phyloP scores from a whole-genome alignment of 192 early-diverging fungal species.

The Coemansia sp. region DNA sequence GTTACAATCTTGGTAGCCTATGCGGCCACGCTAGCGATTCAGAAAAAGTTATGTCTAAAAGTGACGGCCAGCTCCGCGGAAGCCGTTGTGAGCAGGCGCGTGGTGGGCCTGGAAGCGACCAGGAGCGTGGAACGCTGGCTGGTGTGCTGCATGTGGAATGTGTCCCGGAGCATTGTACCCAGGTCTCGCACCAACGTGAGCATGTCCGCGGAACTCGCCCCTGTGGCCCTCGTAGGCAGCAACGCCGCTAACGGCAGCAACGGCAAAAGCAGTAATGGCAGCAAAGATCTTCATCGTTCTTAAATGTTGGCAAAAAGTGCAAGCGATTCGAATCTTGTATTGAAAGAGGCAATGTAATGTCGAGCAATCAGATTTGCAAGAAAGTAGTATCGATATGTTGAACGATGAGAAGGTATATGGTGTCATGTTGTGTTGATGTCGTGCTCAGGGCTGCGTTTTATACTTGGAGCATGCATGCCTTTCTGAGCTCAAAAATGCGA shows the following conservation, averaged over 20 bases:
- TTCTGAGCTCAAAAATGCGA: not conserved
- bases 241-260: conserved; percentile 29
- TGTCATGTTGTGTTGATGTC: conserved; percentile 1
- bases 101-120: conserved; percentile 12
- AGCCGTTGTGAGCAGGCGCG: conserved; percentile 19
- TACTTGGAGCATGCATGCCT: not conserved
- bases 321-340: not conserved
- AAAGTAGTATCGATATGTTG: not conserved
- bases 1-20: not conserved
- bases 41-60: not conserved
- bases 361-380: not conserved
- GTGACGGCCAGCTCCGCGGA: not conserved
- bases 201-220: conserved; percentile 18
- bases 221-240: conserved; percentile 26
- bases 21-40: not conserved
- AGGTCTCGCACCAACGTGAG: conserved; percentile 8
- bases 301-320: conserved; percentile 1
- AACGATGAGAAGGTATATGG: conserved; percentile 7
- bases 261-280: conserved; percentile 31
- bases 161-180: conserved; percentile 23
- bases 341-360: not conserved
- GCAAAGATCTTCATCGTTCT: conserved; percentile 40
- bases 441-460: not conserved
- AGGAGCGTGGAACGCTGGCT: conserved; percentile 17
- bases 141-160: conserved; percentile 1